These are phyloP conservation scores for Dactylonectria estremocensis DNA, from an alignment of 2,329 filamentous ascomycete species.

Conservation along the genomic window DNA sequence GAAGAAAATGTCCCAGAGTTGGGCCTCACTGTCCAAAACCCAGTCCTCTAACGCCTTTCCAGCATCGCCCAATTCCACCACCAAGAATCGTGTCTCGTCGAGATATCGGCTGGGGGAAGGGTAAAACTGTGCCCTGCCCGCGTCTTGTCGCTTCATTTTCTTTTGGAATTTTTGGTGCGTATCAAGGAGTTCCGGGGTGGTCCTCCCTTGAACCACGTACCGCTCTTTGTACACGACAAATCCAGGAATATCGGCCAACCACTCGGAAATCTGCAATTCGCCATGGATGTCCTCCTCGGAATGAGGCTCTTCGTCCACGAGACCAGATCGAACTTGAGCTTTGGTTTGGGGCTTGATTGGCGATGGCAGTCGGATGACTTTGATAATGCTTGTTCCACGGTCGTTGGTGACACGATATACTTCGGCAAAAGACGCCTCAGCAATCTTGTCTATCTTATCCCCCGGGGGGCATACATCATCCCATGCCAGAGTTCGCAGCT, in stretches of 20 bases:
- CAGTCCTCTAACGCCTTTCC: slow-evolving; percentile 73
- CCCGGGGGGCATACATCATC: slow-evolving; percentile 69
- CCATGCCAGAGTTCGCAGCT: slow-evolving; percentile 67
- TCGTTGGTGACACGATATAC: slow-evolving; percentile 75
- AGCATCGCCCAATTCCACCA: slow-evolving; percentile 75
- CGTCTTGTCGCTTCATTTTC: slow-evolving; percentile 68
- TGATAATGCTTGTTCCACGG: slow-evolving; percentile 75
- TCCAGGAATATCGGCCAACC: slow-evolving; percentile 74
- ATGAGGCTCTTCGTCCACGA: slow-evolving; percentile 73
- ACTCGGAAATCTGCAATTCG: slow-evolving; percentile 75
- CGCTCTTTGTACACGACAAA: slow-evolving; percentile 78
- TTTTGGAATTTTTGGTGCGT: slow-evolving; percentile 73
- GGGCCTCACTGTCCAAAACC: slow-evolving; percentile 61
- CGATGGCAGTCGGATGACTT: slow-evolving; percentile 72
- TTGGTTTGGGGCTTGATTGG: slow-evolving; percentile 73
- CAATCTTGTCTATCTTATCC: slow-evolving; percentile 73
- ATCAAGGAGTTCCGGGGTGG: slow-evolving; percentile 67
- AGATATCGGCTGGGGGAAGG: slow-evolving; percentile 73
- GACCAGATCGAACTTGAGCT: slow-evolving; percentile 65
- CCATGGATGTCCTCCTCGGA: slow-evolving; percentile 68
- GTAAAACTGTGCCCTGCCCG: slow-evolving; percentile 72
- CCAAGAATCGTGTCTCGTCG: slow-evolving; percentile 71
- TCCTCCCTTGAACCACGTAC: slow-evolving; percentile 71
- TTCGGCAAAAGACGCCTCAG: slow-evolving; percentile 77
- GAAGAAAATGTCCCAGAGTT: slow-evolving; percentile 76